Evolutionary conservation across 805 yeast species (phyloP).

Genomic region (Debaryomyces castellii): DNA sequence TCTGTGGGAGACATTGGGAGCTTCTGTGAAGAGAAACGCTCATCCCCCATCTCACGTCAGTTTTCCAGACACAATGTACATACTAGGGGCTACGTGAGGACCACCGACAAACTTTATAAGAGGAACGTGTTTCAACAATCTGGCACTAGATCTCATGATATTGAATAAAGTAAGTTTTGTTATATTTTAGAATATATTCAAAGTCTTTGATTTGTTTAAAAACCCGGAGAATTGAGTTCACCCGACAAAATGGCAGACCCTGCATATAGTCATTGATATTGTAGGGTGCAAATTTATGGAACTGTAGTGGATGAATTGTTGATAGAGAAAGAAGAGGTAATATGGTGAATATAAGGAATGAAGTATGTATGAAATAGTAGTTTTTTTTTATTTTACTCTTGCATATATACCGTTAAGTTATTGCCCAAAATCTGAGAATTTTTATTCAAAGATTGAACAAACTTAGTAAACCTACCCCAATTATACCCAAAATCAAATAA

Average conservation of each 20-base stretch:
- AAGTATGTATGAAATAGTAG: not conserved
- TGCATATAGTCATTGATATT: not conserved
- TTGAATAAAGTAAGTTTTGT: not conserved
- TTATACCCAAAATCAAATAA: no score
- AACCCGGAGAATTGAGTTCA: not conserved
- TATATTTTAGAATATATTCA: not conserved
- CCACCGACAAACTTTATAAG: conserved; percentile 87
- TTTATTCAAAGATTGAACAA: no score
- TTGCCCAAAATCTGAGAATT: no score
- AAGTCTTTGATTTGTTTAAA: not conserved
- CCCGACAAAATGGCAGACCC: not conserved
- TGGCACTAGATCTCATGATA: conserved; percentile 32
- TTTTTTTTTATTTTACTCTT: no score
- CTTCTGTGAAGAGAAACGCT: not conserved
- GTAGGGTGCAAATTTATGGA: not conserved
- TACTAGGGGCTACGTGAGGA: conserved; percentile 56
- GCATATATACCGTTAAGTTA: no score
- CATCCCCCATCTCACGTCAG: not conserved
- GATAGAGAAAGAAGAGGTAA: not conserved
- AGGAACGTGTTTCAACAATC: conserved; percentile 53
- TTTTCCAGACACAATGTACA: conserved; percentile 18
- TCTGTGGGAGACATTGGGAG: not conserved
- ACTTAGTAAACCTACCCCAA: no score
- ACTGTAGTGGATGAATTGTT: not conserved
- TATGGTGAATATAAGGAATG: not conserved